Base-by-base conservation (phyloP, 202 grass and related monocot genomes). In the Musa balbisiana region DNA sequence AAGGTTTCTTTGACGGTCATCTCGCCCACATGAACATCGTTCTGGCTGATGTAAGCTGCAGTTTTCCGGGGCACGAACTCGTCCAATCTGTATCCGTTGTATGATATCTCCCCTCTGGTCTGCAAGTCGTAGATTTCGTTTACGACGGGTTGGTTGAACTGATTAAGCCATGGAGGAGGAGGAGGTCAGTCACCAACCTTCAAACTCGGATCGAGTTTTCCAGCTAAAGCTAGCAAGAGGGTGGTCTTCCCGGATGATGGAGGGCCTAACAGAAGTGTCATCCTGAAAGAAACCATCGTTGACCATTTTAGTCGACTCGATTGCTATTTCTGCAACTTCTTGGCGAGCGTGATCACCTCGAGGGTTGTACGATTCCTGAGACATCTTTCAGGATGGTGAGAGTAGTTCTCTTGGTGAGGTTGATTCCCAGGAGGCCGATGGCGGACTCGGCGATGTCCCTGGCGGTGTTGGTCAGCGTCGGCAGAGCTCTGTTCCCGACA, bases 1-100 rank as follows among this genome's bases (percentile, higher is more conserved):
- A 99, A 80, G 72, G 95, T 98, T 84, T 98, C 95, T 82, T 98
- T 99, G 0, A 99, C 95, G 0, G 95, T 99, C 95, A 99, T 94
- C 89, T 95, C 89, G 56, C 89, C 87, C 55, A 99, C 72, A 78
- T 99, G 95, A 26, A 99, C 91, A 69, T 99, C 91, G 0, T 87
- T 99, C 80, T 99, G 95, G 87, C 95, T 99, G 80, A 99, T 99
- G 77, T 92, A 99, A 12, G 95, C 95, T 29, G 95, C 91, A 78
- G 95, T 95, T 86, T 99, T 99, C 87, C 92, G 95, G 33, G 95
- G 89, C 75, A 95, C 87, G 78, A 99, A 99, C 72, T 95, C 89
- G 50, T 69, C 58, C 26, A 92, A 73, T 43, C 33, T 21, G 81
- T 81, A 82, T 16, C 95, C 95, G 63, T 99, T 99, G 88, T 99